Evolutionary conservation across 2,329 filamentous ascomycete genomes (phyloP), one percentile per base, ranked within the genome.

Genomic region (Rutstroemia sp.): DNA sequence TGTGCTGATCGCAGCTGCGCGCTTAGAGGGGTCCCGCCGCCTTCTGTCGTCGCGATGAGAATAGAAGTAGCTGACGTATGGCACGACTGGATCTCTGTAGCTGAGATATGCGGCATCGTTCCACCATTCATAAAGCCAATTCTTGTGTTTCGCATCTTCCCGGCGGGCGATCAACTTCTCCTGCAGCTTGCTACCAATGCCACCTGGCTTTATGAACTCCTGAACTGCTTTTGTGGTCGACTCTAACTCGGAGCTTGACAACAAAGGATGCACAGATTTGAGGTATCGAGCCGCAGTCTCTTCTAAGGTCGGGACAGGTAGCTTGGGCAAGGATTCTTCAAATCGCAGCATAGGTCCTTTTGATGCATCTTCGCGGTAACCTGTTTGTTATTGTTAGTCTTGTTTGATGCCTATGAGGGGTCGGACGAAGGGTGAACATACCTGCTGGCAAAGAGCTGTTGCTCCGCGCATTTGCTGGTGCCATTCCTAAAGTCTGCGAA

Each of bases 41-140:
- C 86, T 82, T 65, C 89, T 85, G 74, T 99, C 95, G 73, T 99
- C 94, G 64, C 90, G 84, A 77, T 97, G 92, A 55, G 92, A 96
- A 78, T 99, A 99, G 77, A 99, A 99, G 81, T 99, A 99, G 73
- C 90, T 96, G 68, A 99, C 94, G 71, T 97, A 99, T 60, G 94
- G 94, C 17, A 97, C 89, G 48, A 99, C 89, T 10, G 94, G 94
- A 72, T 97, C 94, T 63, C 92, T 88, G 77, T 97, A 97, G 63
- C 76, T 81, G 63, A 99, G 83, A 75, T 99, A 99, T 57, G 94
- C 94, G 4, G 85, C 83, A 53, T 96, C 84, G 72, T 99, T 97
- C 94, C 94, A 99, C 94, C 94, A 99, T 65, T 99, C 92, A 65
- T 87, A 85, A 57, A 99, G 79, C 94, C 94, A 99, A 75, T 97